Base-by-base conservation (phyloP, 2,329 filamentous ascomycete genomes). In the Cladosporium sp. region DNA sequence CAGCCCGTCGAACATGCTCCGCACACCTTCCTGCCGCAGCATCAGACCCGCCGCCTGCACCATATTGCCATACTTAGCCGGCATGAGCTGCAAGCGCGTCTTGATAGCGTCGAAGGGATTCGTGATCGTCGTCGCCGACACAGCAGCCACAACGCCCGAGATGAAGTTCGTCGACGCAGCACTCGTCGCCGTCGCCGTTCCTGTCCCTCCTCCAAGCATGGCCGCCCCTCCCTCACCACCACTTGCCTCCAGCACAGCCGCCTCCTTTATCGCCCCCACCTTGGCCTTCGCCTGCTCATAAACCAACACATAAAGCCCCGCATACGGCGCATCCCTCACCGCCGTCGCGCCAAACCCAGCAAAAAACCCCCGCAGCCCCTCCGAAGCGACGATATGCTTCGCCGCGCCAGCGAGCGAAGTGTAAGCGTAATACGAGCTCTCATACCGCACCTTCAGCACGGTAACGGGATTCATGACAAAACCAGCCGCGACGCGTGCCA, bases 31-130 rank as follows among this genome's bases (percentile, higher is more conserved):
- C 61, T 95, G 86, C 1, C 73, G 70, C 3, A 97, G 68, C 86
- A 99, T 96, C 64, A 83, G 78, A 62, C 76, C 80, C 36, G 80
- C 83, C 1, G 91, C 89, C 55, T 87, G 83, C 58, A 88, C 69
- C 79, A 92, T 88, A 63, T 97, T 96, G 29, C 79, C 77, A 65
- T 97, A 99, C 51, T 81, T 79, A 6, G 76, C 76, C 3, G 93
- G 93, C 74, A 95, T 88, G 29, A 99, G 77, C 72, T 99, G 93
- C 59, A 99, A 83, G 43, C 93, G 77, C 18, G 93, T 99, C 74
- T 99, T 99, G 68, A 97, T 84, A 1, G 90, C 90, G 70, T 99
- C 93, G 63, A 97, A 97, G 0, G 93, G 93, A 68, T 99, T 99
- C 7, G 93, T 96, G 32, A 97, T 78, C 3, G 86, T 85, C 1